Evolutionary conservation across 305 asterid species (phyloP).

Genomic region (Rubia tinctorum): DNA sequence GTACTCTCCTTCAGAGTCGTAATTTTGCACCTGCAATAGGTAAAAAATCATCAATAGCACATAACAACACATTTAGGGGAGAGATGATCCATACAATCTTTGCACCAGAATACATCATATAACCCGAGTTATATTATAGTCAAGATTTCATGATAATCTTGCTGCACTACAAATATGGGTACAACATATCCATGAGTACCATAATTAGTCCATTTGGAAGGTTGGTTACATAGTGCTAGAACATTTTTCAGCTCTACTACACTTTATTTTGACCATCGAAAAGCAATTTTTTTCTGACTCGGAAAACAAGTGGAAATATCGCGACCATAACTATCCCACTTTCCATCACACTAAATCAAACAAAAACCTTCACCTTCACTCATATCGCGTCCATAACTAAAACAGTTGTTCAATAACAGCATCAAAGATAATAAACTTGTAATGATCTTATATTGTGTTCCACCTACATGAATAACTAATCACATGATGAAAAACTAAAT

Average conservation of each 20-base stretch:
- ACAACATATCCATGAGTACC: too few species aligned
- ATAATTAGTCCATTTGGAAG: too few species aligned
- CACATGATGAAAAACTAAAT: background rate
- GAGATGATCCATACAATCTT: background rate
- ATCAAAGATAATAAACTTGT: too few species aligned
- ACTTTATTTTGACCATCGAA: too few species aligned
- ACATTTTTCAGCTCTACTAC: too few species aligned
- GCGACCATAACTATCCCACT: too few species aligned
- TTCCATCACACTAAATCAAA: background rate
- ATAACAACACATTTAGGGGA: background rate
- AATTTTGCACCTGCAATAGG: slow-evolving; percentile 67
- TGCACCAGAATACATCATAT: background rate
- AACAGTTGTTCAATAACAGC: background rate
- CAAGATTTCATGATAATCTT: too few species aligned
- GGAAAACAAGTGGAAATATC: too few species aligned
- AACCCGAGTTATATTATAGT: too few species aligned
- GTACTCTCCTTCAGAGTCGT: slow-evolving; percentile 82
- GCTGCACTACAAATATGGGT: too few species aligned
- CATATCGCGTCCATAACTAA: background rate
- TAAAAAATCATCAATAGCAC: background rate
- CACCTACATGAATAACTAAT: background rate
- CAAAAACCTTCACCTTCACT: background rate
- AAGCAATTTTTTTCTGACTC: too few species aligned
- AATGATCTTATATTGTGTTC: background rate
- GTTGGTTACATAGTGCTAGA: too few species aligned